Conservation (phyloP, 2,329 filamentous ascomycete genomes). For the Plenodomus lindquistii region DNA sequence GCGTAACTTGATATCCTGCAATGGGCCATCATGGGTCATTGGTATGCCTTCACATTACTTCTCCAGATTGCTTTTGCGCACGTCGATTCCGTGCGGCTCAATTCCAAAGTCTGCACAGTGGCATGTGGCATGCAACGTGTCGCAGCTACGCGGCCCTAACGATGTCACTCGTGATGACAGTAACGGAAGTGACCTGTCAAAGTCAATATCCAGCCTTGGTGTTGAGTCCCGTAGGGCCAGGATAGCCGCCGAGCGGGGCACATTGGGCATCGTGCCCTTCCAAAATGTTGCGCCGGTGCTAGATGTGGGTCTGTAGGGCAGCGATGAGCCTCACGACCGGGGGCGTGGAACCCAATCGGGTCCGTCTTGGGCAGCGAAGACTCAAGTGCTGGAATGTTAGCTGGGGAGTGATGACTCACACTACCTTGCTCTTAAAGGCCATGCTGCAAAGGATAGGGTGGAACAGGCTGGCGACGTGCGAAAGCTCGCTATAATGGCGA, state of each 20-base stretch:
- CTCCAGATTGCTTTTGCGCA: neutral
- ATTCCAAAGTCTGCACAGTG: neutral
- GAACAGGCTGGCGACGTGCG: neutral
- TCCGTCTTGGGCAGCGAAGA: constrained; percentile 28
- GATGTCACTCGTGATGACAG: neutral
- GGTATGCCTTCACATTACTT: neutral
- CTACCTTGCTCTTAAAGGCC: constrained; percentile 9
- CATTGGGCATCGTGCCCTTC: constrained; percentile 23
- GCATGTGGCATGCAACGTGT: neutral
- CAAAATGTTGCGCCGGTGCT: constrained; percentile 19
- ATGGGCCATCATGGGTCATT: neutral
- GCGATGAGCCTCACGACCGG: constrained; percentile 26
- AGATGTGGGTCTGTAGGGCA: constrained; percentile 33
- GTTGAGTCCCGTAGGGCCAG: constrained; percentile 8
- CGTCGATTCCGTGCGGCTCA: neutral
- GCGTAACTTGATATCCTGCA: neutral
- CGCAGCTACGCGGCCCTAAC: neutral
- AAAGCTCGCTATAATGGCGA: constrained; percentile 13
- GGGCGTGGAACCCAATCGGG: constrained; percentile 29
- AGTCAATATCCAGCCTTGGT: neutral
- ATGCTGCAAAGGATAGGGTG: constrained; percentile 11
- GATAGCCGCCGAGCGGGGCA: constrained; percentile 28
- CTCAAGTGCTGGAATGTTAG: constrained; percentile 9
- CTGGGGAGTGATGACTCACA: constrained; percentile 25
- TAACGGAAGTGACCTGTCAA: constrained; percentile 1